Percentiles rank a stretch among this genome's conserved stretches.
phyloP scores from a whole-genome alignment of 176 grass and related monocot genomes.

The Phyllostachys edulis region DNA sequence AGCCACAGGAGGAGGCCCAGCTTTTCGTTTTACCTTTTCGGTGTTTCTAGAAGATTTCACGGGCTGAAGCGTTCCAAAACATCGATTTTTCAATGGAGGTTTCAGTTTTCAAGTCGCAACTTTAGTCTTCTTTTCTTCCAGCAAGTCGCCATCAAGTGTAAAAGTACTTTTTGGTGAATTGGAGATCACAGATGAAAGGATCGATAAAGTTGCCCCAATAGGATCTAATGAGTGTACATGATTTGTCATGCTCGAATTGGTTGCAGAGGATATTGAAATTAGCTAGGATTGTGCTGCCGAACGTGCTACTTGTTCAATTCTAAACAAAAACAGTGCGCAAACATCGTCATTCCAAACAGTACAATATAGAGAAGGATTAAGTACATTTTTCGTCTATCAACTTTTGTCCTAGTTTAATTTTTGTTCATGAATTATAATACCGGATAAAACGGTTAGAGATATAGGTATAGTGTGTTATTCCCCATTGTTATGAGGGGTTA shows the following conservation, averaged over 20 bases:
- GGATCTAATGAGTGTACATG: not conserved
- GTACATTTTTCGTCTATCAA: too few relatives aligned
- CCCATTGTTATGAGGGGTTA: too few relatives aligned
- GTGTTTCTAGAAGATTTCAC: conserved; percentile 33
- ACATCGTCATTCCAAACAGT: not conserved
- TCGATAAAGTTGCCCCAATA: conserved; percentile 12
- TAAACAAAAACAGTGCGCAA: not conserved
- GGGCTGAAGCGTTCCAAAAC: not conserved
- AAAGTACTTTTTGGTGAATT: conserved; percentile 18
- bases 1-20: not conserved
- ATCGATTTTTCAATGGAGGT: not conserved
- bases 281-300: not conserved
- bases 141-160: conserved; percentile 6
- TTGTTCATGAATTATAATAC: too few relatives aligned
- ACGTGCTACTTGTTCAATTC: too few relatives aligned
- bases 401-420: too few relatives aligned
- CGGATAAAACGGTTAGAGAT: too few relatives aligned
- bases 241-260: conserved; percentile 36
- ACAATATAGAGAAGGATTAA: too few relatives aligned
- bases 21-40: conserved; percentile 24
- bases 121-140: conserved; percentile 4
- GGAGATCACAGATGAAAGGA: not conserved
- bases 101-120: not conserved
- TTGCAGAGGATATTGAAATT: not conserved
- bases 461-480: too few relatives aligned